Percentiles rank a stretch among this genome's conserved stretches.
phyloP scores from a whole-genome alignment of 2,329 filamentous ascomycete genomes.

The Pseudopithomyces maydicus region DNA sequence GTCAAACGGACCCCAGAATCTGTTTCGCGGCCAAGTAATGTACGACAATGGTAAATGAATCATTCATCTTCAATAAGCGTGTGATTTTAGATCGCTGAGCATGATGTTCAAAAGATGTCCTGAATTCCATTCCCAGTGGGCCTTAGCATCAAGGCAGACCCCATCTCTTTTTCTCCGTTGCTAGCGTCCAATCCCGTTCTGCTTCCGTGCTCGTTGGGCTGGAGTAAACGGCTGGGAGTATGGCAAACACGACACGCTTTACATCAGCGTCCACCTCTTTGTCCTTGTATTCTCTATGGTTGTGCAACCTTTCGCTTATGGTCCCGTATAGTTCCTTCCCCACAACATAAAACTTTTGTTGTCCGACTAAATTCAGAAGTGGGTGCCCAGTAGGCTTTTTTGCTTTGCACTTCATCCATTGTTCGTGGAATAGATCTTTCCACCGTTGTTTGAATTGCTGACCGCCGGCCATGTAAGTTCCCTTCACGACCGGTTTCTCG shows the following conservation, averaged over 20 bases:
- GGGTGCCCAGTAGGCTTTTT: not conserved
- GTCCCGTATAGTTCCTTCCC: conserved; percentile 6
- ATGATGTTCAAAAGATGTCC: too few relatives aligned
- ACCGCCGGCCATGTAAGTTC: not conserved
- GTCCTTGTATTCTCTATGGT: conserved; percentile 4
- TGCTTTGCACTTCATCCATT: conserved; percentile 6
- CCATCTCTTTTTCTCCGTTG: conserved; percentile 6
- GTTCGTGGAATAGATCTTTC: conserved; percentile 1
- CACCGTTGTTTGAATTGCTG: conserved; percentile 5
- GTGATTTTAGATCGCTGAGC: too few relatives aligned
- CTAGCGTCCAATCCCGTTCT: not conserved
- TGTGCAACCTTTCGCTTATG: conserved; percentile 8
- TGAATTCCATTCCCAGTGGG: not conserved
- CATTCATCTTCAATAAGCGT: too few relatives aligned
- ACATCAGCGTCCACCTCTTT: conserved; percentile 4
- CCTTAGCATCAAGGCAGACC: not conserved
- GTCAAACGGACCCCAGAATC: too few relatives aligned
- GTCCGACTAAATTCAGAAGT: conserved; percentile 1
- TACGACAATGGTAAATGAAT: too few relatives aligned
- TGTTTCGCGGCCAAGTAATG: too few relatives aligned
- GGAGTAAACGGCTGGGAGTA: not conserved
- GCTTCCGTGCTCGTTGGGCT: not conserved
- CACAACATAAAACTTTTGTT: not conserved
- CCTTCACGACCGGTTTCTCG: not conserved
- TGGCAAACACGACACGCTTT: not conserved